These are phyloP conservation scores for Candida xyloterini DNA, from an alignment of 805 yeast species.

Conservation along the genomic window DNA sequence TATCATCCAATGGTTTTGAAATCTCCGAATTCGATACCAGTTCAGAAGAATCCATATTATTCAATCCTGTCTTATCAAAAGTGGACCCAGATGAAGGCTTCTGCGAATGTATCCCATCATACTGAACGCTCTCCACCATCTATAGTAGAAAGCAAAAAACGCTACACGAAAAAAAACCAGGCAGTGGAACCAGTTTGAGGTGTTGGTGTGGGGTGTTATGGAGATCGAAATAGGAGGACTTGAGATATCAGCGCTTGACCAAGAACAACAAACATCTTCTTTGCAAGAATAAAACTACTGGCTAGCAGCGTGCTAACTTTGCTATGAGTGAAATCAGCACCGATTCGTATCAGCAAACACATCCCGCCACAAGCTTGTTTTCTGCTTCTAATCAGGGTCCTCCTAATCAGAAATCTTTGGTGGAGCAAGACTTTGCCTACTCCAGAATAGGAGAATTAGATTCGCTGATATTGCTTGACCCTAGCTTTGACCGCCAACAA, in stretches of 20 bases:
- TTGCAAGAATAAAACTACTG: conserved; percentile 4
- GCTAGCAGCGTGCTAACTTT: conserved; percentile 14
- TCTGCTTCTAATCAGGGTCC: conserved; percentile 19
- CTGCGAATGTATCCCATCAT: not conserved
- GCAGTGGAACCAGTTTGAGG: not conserved
- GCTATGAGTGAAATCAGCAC: conserved; percentile 18
- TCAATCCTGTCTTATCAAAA: not conserved
- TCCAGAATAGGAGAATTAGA: conserved; percentile 7
- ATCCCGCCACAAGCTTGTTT: conserved; percentile 20
- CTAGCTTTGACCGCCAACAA: conserved; percentile 7
- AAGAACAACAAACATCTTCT: conserved; percentile 4
- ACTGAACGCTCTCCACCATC: not conserved
- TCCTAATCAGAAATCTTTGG: conserved; percentile 11
- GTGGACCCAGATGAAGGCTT: not conserved
- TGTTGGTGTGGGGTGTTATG: conserved; percentile 2
- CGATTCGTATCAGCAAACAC: conserved; percentile 15
- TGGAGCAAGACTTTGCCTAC: conserved; percentile 19
- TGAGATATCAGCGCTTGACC: conserved; percentile 4
- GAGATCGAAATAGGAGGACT: not conserved
- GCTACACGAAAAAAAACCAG: not conserved
- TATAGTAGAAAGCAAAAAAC: not conserved
- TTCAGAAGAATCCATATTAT: not conserved
- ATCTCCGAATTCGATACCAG: not conserved
- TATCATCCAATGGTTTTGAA: not conserved
- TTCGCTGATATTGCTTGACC: conserved; percentile 14